Percentiles rank a stretch among this genome's conserved stretches.
phyloP scores from a whole-genome alignment of 495 filamentous ascomycete species.

The Polyplosphaeria fusca region DNA sequence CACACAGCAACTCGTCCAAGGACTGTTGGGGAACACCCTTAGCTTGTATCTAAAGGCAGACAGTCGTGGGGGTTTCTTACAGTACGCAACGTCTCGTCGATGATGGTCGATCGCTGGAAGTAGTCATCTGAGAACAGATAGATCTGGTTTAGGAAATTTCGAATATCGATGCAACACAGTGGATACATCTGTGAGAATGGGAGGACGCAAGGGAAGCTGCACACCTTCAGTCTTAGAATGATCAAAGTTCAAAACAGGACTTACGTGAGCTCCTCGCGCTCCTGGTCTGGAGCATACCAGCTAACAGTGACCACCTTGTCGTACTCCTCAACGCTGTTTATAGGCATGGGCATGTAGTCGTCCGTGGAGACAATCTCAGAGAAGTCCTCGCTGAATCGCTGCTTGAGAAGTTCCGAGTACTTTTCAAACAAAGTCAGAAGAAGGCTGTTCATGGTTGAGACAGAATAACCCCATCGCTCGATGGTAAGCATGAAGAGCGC shows the following conservation, averaged over 20 bases:
- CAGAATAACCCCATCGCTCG: constrained; percentile 87
- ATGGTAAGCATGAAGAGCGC: constrained; percentile 96
- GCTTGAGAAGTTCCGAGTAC: constrained; percentile 88
- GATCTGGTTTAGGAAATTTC: constrained; percentile 93
- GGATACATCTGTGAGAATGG: constrained; percentile 99
- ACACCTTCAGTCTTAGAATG: constrained; percentile 27
- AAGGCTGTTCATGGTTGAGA: constrained; percentile 75
- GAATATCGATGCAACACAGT: constrained; percentile 93
- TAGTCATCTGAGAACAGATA: constrained; percentile 94
- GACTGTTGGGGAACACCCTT: constrained; percentile 49
- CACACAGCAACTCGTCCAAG: constrained; percentile 85
- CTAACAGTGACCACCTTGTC: constrained; percentile 90
- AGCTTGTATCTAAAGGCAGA: too few species aligned
- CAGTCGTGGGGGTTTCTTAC: constrained; percentile 43
- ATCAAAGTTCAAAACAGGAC: neutral
- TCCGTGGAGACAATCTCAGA: constrained; percentile 94
- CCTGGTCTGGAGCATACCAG: constrained; percentile 84
- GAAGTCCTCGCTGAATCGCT: constrained; percentile 87
- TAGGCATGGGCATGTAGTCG: constrained; percentile 99
- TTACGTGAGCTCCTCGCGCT: constrained; percentile 70
- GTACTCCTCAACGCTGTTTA: constrained; percentile 83
- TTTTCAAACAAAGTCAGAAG: constrained; percentile 84
- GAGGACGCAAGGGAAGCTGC: constrained; percentile 81
- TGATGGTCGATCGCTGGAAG: constrained; percentile 78
- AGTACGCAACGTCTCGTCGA: constrained; percentile 82